phyloP scores from a whole-genome alignment of 345 rosid species.

The Durio zibethinus region DNA sequence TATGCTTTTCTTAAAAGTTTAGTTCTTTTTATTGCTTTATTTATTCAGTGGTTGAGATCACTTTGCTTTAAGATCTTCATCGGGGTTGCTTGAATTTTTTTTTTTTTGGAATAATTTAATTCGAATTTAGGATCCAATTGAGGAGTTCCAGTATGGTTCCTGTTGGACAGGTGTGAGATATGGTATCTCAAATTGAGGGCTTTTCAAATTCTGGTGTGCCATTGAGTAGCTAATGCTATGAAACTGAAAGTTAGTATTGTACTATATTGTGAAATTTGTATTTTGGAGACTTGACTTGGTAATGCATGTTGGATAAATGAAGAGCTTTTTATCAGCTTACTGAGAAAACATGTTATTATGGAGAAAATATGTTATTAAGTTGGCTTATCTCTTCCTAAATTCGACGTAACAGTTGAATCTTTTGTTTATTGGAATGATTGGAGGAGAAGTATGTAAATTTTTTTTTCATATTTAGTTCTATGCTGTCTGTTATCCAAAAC shows the following conservation, averaged over 20 bases:
- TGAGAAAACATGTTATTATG: not conserved
- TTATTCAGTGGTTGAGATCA: slow-evolving; percentile 2
- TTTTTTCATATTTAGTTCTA: not conserved
- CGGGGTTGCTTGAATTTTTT: slow-evolving; percentile 1
- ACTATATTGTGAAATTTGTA: not conserved
- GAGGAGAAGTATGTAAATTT: not conserved
- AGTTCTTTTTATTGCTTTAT: not conserved
- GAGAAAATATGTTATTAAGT: not conserved
- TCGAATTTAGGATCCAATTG: not conserved
- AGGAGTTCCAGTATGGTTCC: not conserved
- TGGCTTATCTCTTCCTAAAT: not conserved
- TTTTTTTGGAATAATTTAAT: not conserved
- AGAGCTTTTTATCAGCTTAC: not conserved
- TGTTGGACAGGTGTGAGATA: not conserved
- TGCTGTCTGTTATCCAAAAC: not conserved
- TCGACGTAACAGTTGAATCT: not conserved
- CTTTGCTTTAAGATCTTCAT: slow-evolving; percentile 7
- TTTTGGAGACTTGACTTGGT: not conserved
- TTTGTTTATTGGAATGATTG: not conserved
- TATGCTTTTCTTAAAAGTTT: not conserved
- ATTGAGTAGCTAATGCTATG: not conserved
- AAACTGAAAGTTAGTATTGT: not conserved
- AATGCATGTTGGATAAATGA: not conserved
- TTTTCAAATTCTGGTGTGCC: not conserved
- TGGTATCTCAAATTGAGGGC: not conserved